Conservation (phyloP, 176 grass and related monocot species). For the Aegilops longissima region DNA sequence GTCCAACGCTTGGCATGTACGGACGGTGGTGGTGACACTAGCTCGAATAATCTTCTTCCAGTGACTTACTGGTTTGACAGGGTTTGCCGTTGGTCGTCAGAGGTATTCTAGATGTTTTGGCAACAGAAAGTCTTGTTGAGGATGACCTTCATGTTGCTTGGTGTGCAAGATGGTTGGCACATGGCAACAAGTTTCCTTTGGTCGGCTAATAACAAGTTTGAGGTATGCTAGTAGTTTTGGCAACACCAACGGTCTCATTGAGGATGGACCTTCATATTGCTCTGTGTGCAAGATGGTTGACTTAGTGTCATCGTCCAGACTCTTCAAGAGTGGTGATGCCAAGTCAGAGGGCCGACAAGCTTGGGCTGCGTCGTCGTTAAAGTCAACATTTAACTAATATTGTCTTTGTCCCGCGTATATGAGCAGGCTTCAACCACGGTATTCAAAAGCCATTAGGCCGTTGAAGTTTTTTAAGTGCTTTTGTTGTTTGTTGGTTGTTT, state of each 20-base stretch:
- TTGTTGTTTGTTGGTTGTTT: not conserved
- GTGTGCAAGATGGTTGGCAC: not conserved
- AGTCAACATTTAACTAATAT: not conserved
- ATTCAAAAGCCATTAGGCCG: not conserved
- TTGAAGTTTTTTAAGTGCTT: not conserved
- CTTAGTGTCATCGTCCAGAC: not conserved
- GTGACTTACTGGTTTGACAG: not conserved
- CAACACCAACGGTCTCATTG: not conserved
- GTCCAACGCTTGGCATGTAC: not conserved
- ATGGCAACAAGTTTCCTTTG: no score
- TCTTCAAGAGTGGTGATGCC: not conserved
- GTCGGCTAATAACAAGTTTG: no score
- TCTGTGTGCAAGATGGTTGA: not conserved
- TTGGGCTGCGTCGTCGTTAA: not conserved
- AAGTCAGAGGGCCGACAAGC: not conserved
- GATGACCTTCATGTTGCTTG: not conserved
- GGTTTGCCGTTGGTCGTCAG: no score
- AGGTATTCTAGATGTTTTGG: not conserved
- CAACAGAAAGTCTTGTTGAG: not conserved
- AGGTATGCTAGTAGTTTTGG: not conserved
- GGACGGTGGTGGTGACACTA: not conserved
- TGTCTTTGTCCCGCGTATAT: not conserved
- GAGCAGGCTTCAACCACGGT: not conserved
- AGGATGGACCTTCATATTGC: not conserved
- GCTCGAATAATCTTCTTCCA: not conserved